Conservation (phyloP, 257 asterid genomes). For the Eucommia ulmoides region DNA sequence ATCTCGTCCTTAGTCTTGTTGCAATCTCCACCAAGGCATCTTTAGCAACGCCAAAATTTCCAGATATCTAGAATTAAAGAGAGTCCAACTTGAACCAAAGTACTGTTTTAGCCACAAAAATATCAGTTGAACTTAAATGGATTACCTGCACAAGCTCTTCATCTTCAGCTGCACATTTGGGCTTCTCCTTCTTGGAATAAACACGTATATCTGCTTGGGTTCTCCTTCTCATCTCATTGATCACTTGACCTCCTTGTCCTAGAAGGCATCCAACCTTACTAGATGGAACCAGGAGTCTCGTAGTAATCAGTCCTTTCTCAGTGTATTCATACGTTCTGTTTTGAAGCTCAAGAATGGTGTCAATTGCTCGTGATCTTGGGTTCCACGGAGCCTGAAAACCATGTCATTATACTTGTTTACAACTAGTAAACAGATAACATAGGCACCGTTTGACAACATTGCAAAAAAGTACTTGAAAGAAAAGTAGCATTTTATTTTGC, state of each 20-base stretch:
- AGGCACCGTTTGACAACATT: no score
- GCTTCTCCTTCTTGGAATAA: slow-evolving; percentile 58
- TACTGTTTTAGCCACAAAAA: background rate
- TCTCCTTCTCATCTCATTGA: slow-evolving; percentile 85
- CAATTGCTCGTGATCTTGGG: slow-evolving; percentile 59
- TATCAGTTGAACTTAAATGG: background rate
- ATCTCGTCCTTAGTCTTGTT: slow-evolving; percentile 62
- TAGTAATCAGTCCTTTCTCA: slow-evolving; percentile 55
- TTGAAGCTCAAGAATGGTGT: slow-evolving; percentile 74
- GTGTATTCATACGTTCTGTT: slow-evolving; percentile 45
- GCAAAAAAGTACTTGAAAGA: no score
- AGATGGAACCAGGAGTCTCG: slow-evolving; percentile 70
- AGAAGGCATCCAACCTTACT: slow-evolving; percentile 83
- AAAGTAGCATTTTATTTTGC: no score
- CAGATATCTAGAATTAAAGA: slow-evolving; percentile 36
- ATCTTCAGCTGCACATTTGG: slow-evolving; percentile 58
- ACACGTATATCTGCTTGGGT: slow-evolving; percentile 76
- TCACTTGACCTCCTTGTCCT: slow-evolving; percentile 77
- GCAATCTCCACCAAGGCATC: slow-evolving; percentile 77
- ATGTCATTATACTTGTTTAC: no score
- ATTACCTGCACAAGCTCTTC: slow-evolving; percentile 94
- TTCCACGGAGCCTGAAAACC: slow-evolving; percentile 46
- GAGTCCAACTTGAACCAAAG: background rate
- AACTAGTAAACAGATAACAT: no score
- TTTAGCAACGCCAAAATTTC: slow-evolving; percentile 53